A percentile compares a stretch with the other conserved stretches of the same genome.
These are phyloP conservation scores for Wickerhamomyces canadensis DNA, from an alignment of 805 yeast species.

Conservation along the genomic window DNA sequence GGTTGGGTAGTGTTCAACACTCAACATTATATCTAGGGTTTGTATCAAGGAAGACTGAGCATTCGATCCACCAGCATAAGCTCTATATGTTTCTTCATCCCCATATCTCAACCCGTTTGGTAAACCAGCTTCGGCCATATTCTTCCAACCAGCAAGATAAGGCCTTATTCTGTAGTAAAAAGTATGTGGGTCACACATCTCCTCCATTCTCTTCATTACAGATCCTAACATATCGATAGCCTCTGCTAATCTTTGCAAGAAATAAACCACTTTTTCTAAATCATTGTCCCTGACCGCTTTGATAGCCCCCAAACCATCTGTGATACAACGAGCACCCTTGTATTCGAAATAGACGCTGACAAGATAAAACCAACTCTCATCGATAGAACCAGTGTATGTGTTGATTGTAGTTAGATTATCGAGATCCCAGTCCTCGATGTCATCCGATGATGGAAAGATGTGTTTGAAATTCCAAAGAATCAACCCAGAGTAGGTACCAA, in stretches of 20 bases:
- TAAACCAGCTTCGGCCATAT: constrained; percentile 83
- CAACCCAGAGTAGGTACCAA: constrained; percentile 83
- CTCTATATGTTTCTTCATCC: constrained; percentile 46
- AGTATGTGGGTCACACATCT: constrained; percentile 91
- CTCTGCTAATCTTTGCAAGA: constrained; percentile 65
- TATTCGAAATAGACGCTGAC: constrained; percentile 84
- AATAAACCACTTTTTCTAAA: constrained; percentile 32
- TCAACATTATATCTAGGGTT: constrained; percentile 71
- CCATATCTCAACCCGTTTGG: constrained; percentile 78
- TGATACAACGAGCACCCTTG: constrained; percentile 68
- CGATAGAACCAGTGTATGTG: constrained; percentile 86
- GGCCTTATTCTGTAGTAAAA: constrained; percentile 87
- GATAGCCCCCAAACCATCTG: constrained; percentile 63
- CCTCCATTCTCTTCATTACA: constrained; percentile 76
- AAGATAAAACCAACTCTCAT: constrained; percentile 91
- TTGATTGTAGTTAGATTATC: constrained; percentile 71
- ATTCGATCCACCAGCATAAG: constrained; percentile 85
- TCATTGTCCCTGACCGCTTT: constrained; percentile 46
- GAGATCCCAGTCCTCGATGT: constrained; percentile 36
- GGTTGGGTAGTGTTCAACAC: constrained; percentile 73
- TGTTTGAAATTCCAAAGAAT: constrained; percentile 84
- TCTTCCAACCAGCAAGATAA: constrained; percentile 89
- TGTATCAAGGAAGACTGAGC: constrained; percentile 91
- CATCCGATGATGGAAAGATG: constrained; percentile 41
- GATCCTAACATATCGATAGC: constrained; percentile 68